Conservation (phyloP, 495 filamentous ascomycete genomes). For the Apiosordaria backusii region DNA sequence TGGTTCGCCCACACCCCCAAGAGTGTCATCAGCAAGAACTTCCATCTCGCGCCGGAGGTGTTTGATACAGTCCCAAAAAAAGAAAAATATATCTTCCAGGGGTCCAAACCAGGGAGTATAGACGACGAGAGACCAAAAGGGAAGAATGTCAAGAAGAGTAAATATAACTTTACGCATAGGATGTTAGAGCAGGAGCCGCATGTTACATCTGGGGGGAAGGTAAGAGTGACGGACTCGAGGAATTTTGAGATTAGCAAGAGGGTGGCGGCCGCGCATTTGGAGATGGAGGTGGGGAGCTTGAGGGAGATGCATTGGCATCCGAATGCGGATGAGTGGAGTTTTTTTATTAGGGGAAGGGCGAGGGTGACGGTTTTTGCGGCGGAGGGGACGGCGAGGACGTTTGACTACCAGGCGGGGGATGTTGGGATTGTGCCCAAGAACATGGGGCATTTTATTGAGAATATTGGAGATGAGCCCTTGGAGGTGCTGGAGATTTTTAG, state of each 20-base stretch:
- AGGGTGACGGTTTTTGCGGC: constrained; percentile 52
- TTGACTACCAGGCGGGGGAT: constrained; percentile 51
- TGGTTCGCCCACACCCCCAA: constrained; percentile 65
- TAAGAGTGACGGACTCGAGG: constrained; percentile 61
- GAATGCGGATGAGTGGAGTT: constrained; percentile 56
- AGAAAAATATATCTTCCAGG: constrained; percentile 71
- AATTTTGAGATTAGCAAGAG: constrained; percentile 65
- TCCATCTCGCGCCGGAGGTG: constrained; percentile 55
- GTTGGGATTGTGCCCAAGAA: constrained; percentile 60
- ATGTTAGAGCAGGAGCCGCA: constrained; percentile 58
- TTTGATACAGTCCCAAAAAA: constrained; percentile 55
- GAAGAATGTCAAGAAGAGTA: constrained; percentile 55
- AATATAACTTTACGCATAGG: constrained; percentile 57
- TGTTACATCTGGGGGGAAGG: constrained; percentile 52
- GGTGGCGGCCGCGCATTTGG: constrained; percentile 59
- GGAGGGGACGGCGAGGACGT: constrained; percentile 46
- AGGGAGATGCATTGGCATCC: constrained; percentile 61
- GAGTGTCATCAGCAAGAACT: constrained; percentile 62
- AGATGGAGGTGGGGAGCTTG: constrained; percentile 54
- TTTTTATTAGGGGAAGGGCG: constrained; percentile 49
- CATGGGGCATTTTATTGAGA: constrained; percentile 62
- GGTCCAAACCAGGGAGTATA: constrained; percentile 45
- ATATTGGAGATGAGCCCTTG: constrained; percentile 57
- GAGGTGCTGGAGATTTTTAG: constrained; percentile 60
- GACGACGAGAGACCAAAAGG: constrained; percentile 42